Evolutionary conservation across 169 alveolate species (phyloP), one percentile per base, ranked within the genome.

Genomic region (Plasmodium falciparum): DNA sequence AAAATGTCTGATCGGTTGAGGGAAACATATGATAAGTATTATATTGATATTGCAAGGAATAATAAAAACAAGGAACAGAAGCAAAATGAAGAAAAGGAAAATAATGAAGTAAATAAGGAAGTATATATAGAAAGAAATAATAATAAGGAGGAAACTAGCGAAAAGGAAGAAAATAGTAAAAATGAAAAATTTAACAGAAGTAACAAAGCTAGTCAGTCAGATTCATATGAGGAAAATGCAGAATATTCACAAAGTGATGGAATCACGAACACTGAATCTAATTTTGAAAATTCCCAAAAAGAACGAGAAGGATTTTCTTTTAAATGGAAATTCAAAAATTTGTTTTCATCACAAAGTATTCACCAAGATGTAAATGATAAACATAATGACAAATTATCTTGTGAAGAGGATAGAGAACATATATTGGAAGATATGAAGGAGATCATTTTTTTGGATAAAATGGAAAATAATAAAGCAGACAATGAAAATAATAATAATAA

Each of bases 331-430:
- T 49, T 65, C 15, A 78, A 78, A 9, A 26, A 67, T 24, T 24
- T 78, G 11, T 65, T 78, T 78, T 70, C 54, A 39, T 24, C 89
- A 66, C 65, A 78, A 49, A 78, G 26, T 47, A n/a, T 29, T 49
- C 49, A 6, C 15, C 49, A 76, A 7, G 47, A 49, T 43, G 33
- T 20, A 7, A 70, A 45, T 17, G 75, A 76, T 4, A n/a, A 47
- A 9, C 3, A 15, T 15, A 29, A 7, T 62, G 49, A 59, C 29
- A 12, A 11, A n/a, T 62, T 33, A 56, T 52, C 17, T 2, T 56
- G 12, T 56, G 24, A 56, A 56, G 24, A 56, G 17, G 24, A 56
- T 56, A 17, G 56, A 29, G 74, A 62, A 72, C n/a, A 59, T 15
- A 22, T 61, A 13, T 22, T 17, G 49, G 54, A 45, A 33, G 54